Evolutionary conservation across 345 rosid species (phyloP).

Genomic region (Sonneratia caseolaris): DNA sequence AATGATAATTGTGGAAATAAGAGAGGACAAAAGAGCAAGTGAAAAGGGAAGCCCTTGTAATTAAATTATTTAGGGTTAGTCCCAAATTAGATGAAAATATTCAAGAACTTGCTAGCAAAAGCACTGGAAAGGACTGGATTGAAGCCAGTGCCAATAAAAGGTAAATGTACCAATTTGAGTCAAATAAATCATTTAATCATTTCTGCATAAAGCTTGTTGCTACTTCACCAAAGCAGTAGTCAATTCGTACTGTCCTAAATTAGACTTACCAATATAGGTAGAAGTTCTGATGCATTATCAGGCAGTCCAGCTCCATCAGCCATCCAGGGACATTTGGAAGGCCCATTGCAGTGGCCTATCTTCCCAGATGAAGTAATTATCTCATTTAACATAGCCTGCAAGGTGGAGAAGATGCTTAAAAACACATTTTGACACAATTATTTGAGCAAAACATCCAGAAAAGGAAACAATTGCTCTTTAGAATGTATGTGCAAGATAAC

Average conservation of each 20-base stretch:
- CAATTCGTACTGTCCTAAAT: background rate
- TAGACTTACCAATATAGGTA: slow-evolving; percentile 55
- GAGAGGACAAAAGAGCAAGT: background rate
- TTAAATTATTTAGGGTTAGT: no score
- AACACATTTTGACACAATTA: background rate
- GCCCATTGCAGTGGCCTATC: slow-evolving; percentile 32
- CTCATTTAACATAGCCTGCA: slow-evolving; percentile 82
- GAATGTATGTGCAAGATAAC: slow-evolving; percentile 8
- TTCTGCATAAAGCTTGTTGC: background rate
- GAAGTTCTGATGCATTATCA: slow-evolving; percentile 63
- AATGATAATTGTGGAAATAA: background rate
- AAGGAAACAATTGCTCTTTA: background rate
- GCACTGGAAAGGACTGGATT: background rate
- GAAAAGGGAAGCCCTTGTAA: no score
- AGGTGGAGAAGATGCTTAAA: slow-evolving; percentile 8
- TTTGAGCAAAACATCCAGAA: background rate
- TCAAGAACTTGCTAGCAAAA: background rate
- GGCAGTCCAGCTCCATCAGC: slow-evolving; percentile 95
- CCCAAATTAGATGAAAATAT: no score
- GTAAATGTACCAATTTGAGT: background rate
- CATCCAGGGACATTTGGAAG: slow-evolving; percentile 86
- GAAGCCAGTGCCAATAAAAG: background rate
- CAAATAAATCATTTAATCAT: background rate
- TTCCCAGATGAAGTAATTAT: slow-evolving; percentile 59
- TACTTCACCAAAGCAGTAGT: background rate